Evolutionary conservation across 2,329 filamentous ascomycete species (phyloP), one percentile per base, ranked within the genome.

Genomic region (Phialocephala sp.): DNA sequence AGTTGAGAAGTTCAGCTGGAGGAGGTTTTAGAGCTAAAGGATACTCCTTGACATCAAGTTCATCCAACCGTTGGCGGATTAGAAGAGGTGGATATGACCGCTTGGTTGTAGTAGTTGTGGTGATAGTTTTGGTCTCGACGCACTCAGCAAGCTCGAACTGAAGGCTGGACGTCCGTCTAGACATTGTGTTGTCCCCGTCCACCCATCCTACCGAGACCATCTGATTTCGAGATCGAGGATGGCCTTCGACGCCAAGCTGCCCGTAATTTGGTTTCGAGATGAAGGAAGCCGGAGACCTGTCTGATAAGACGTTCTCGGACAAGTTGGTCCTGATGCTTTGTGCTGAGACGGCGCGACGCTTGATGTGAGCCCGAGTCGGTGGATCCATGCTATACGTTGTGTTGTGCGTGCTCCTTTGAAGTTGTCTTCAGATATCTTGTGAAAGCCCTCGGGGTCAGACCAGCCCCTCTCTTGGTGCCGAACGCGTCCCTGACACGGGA

Each of bases 81-180:
- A 92, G 83, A 65, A 97, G 83, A n/a, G 93, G 93, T 56, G 94
- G 94, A 71, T 95, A 96, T 79, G 79, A 92, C 84, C 77, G 89
- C 70, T 93, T 92, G 1, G 94, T 96, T 0, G 93, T 97, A 0
- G 93, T 97, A 0, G 94, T 97, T 0, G 94, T 97, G 1, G 94
- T 97, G 68, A 97, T 88, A 12, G 86, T 89, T 77, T 87, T 89
- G 18, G 87, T 89, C 78, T 89, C 87, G 74, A 89, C 85, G 71
- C 86, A 89, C 73, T 89, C 87, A 66, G 85, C 85, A 56, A 89
- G 80, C 68, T 87, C 84, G 70, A 89, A 76, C 60, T 76, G 73
- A n/a, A 77, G 61, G 50, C 72, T 74, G 11, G 74, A 73, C 24
- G 71, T 72, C 45, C 66, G 63, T 55, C 68, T 66, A 61, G 66